Evolutionary conservation across 495 filamentous ascomycete genomes (phyloP), one percentile per base, ranked within the genome.

Genomic region (Penicillium robsamsonii): DNA sequence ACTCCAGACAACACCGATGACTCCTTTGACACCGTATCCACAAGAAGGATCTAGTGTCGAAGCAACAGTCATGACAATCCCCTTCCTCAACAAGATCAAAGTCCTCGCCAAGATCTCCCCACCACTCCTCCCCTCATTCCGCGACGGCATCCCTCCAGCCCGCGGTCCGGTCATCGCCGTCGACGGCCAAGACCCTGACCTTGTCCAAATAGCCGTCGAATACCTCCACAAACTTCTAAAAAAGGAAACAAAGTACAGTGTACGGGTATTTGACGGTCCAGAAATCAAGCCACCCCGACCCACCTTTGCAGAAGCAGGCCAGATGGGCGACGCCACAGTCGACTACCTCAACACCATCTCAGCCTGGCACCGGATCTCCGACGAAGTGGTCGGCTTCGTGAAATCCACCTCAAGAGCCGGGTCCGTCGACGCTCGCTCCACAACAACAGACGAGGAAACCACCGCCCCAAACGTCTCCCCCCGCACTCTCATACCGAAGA

Each of bases 151-250:
- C 8, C 60, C 71, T 33, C 72, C 71, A 51, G 69, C 77, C 24
- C 81, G 92, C 40, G 92, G 95, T 0, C 81, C 89, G 1, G 80
- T 97, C 25, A 85, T 97, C 45, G 86, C 90, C 0, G 70, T 98
- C 22, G 94, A 98, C 66, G 91, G 92, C 13, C 73, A 87, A 22
- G 80, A 88, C 48, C 62, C 69, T 3, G 59, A 67, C 1, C 62
- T 86, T 12, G 73, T 88, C 11, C 74, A 76, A 42, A 67, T 74
- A 6, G 78, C 91, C 7, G 77, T 83, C 2, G 68, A 75, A 18
- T 85, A 86, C 58, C 81, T 96, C 4, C 80, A 84, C 41, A 77
- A 79, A 9, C 78, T 79, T 20, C 65, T 96, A 24, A 69, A 65
- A 22, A 81, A 76, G 44, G 80, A 81, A 58, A 71, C 75, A 7